Percentiles rank a stretch among this genome's conserved stretches.
Evolutionary conservation across 352 stramenopile species (phyloP).

Genomic region (Pythium aphanidermatum): DNA sequence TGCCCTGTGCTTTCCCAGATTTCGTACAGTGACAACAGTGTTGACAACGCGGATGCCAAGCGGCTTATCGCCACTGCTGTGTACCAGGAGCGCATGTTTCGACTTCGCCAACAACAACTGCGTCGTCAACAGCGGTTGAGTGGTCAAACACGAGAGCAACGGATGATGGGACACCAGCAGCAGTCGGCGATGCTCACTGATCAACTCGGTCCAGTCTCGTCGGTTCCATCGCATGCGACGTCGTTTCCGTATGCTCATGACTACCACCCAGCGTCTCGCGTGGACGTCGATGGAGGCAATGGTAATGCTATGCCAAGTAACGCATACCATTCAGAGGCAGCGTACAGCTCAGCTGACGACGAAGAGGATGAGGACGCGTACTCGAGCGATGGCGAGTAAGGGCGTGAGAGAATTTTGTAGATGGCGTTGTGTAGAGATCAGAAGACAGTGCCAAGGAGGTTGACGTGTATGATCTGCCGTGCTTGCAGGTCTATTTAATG

Average conservation of each 20-base stretch:
- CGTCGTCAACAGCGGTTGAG: constrained; percentile 16
- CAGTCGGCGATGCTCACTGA: neutral
- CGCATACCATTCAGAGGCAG: constrained; percentile 9
- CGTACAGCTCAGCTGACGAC: constrained; percentile 16
- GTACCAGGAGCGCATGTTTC: constrained; percentile 71
- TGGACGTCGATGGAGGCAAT: neutral
- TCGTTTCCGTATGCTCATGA: constrained; percentile 15
- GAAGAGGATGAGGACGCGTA: constrained; percentile 7
- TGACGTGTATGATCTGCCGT: neutral
- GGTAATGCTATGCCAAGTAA: too few relatives aligned
- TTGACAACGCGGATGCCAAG: constrained; percentile 71
- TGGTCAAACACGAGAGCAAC: neutral
- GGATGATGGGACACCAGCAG: neutral
- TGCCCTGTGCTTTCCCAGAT: constrained; percentile 79
- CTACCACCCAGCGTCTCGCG: constrained; percentile 3
- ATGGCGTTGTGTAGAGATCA: too few relatives aligned
- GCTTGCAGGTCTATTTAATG: constrained; percentile 21
- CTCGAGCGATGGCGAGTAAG: constrained; percentile 21
- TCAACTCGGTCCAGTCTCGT: neutral
- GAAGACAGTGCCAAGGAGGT: neutral
- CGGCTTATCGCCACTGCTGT: constrained; percentile 65
- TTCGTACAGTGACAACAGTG: constrained; percentile 83
- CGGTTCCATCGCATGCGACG: constrained; percentile 1
- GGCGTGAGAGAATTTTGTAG: neutral
- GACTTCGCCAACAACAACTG: constrained; percentile 46